Percentiles rank a stretch among this genome's conserved stretches.
Evolutionary conservation across 768 basidiomycete genomes (phyloP).

Genomic region (Russula abietina): DNA sequence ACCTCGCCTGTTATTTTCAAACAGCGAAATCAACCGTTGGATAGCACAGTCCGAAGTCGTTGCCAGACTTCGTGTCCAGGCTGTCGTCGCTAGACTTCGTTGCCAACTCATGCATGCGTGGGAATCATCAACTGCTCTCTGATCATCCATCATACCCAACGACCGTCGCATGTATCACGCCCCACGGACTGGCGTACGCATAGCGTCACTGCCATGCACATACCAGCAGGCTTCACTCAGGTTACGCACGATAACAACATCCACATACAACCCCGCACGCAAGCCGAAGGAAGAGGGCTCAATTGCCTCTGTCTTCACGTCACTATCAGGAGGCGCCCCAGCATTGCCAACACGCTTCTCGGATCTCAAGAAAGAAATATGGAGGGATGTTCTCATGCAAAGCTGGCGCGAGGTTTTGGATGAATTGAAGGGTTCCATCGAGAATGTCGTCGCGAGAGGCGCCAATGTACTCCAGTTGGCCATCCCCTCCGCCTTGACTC

Average conservation of each 20-base stretch:
- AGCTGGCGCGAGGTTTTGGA: conserved; percentile 52
- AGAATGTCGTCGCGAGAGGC: conserved; percentile 45
- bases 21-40: neutral
- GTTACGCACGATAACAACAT: conserved; percentile 4
- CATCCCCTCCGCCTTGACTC: neutral
- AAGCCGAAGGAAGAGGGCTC: conserved; percentile 33
- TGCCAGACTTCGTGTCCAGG: neutral
- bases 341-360: conserved; percentile 52
- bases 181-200: neutral
- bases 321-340: conserved; percentile 36
- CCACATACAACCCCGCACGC: neutral
- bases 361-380: conserved; percentile 52
- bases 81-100: neutral
- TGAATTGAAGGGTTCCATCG: conserved; percentile 42
- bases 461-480: conserved; percentile 36
- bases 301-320: conserved; percentile 45
- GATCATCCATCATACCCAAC: too few species aligned
- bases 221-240: neutral
- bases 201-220: neutral
- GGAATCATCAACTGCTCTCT: too few species aligned
- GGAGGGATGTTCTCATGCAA: conserved; percentile 40
- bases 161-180: neutral
- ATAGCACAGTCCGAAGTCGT: neutral
- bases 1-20: neutral
- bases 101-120: neutral